Percentiles rank a stretch among this genome's conserved stretches.
phyloP scores from a whole-genome alignment of 1,284 basidiomycete genomes.

The Xerocomus nothofagi region DNA sequence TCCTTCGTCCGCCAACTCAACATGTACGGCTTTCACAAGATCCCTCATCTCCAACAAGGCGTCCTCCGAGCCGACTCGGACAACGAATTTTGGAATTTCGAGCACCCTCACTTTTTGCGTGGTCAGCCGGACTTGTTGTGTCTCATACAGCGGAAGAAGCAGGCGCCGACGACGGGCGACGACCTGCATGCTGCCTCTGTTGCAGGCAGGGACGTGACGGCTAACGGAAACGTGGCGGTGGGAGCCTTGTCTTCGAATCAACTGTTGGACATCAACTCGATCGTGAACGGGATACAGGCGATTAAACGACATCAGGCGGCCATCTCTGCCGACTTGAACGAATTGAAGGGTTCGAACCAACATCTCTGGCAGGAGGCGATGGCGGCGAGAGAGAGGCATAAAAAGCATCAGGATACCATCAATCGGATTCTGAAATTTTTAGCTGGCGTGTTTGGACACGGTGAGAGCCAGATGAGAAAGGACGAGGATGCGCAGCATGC shows the following conservation, averaged over 20 bases:
- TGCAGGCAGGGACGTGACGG: conserved; percentile 17
- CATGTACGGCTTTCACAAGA: conserved; percentile 97
- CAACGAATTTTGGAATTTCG: conserved; percentile 92
- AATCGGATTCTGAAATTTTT: conserved; percentile 94
- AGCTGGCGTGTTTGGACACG: conserved; percentile 85
- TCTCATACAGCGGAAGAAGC: conserved; percentile 82
- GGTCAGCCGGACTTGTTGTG: conserved; percentile 90
- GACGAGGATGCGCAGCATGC: conserved; percentile 45
- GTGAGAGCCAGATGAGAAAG: conserved; percentile 42
- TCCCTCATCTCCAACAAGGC: conserved; percentile 94
- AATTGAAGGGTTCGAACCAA: conserved; percentile 87
- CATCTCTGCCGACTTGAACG: conserved; percentile 85
- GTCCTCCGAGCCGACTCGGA: conserved; percentile 82
- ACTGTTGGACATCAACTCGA: conserved; percentile 70
- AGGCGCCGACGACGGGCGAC: conserved; percentile 38
- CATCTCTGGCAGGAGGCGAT: conserved; percentile 92
- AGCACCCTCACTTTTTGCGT: conserved; percentile 86
- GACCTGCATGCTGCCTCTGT: conserved; percentile 17
- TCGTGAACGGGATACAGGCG: conserved; percentile 81
- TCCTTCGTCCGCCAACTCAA: conserved; percentile 96
- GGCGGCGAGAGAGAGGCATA: conserved; percentile 74
- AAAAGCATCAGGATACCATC: conserved; percentile 96
- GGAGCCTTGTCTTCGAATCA: conserved; percentile 43
- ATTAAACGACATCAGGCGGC: conserved; percentile 92
- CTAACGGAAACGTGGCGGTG: conserved; percentile 19